These are phyloP conservation scores for Westerdykella sp. DNA, from an alignment of 2,329 filamentous ascomycete species.

Conservation along the genomic window DNA sequence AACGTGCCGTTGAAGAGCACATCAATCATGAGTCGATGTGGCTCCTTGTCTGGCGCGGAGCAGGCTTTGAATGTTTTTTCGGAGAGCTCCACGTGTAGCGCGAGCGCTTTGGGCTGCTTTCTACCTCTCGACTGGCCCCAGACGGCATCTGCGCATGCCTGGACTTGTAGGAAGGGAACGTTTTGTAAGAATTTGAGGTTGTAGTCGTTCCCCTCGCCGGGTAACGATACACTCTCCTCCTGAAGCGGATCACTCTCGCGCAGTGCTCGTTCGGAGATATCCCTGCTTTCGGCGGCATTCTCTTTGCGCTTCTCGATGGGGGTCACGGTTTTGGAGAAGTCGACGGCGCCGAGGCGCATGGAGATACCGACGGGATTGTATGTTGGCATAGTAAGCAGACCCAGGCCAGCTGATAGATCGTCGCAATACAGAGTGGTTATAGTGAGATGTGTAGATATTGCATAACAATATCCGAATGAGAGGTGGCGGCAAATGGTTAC, in stretches of 20 bases:
- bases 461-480: constrained; percentile 1
- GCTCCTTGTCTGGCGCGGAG: constrained; percentile 8
- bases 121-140: background rate
- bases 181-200: constrained; percentile 25
- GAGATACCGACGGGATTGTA: constrained; percentile 25
- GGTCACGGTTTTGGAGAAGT: constrained; percentile 25
- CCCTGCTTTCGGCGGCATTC: constrained; percentile 13
- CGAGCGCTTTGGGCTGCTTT: constrained; percentile 17
- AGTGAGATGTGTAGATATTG: background rate
- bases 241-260: constrained; percentile 13
- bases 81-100: constrained; percentile 27
- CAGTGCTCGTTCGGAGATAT: constrained; percentile 17
- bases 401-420: background rate
- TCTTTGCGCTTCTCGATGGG: constrained; percentile 16
- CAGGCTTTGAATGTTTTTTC: constrained; percentile 25
- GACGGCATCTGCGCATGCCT: background rate
- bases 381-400: constrained; percentile 22
- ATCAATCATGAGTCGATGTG: constrained; percentile 42
- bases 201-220: constrained; percentile 16
- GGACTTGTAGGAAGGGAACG: constrained; percentile 3
- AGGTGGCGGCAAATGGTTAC: constrained; percentile 2
- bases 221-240: constrained; percentile 22
- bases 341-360: constrained; percentile 17
- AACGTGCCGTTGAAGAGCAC: constrained; percentile 45
- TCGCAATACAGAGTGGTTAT: background rate